Percentiles rank a stretch among this genome's conserved stretches.
These are phyloP conservation scores for Tricholoma matsutake DNA, from an alignment of 768 basidiomycete species.

Conservation along the genomic window DNA sequence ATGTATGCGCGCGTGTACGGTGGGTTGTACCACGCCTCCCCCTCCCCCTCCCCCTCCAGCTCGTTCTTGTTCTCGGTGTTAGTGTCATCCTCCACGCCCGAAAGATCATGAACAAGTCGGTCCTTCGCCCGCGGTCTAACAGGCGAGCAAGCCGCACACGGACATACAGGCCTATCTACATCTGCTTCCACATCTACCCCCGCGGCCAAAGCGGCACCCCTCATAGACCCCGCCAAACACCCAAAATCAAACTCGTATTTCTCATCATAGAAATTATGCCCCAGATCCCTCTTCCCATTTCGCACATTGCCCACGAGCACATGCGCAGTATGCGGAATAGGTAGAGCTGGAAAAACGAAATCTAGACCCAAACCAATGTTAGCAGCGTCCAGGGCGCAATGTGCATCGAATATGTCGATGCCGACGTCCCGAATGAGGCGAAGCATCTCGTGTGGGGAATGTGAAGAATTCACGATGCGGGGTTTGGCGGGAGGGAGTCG, in stretches of 20 bases:
- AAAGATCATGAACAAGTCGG: slow-evolving; percentile 45
- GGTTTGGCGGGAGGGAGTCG: slow-evolving; percentile 54
- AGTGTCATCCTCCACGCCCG: slow-evolving; percentile 12
- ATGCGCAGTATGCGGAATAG: background rate
- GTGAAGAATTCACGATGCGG: slow-evolving; percentile 54
- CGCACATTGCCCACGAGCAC: slow-evolving; percentile 2
- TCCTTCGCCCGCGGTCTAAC: slow-evolving; percentile 30
- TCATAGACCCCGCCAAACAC: slow-evolving; percentile 42
- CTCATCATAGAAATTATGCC: slow-evolving; percentile 69
- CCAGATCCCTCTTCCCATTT: slow-evolving; percentile 43
- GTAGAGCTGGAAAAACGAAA: slow-evolving; percentile 58
- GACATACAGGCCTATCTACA: slow-evolving; percentile 32
- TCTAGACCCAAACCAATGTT: slow-evolving; percentile 74
- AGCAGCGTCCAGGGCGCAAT: slow-evolving; percentile 69
- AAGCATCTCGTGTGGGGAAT: slow-evolving; percentile 76
- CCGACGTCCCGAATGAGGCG: slow-evolving; percentile 61
- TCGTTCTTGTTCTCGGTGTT: background rate
- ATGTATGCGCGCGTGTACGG: slow-evolving; percentile 61
- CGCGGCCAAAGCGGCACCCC: slow-evolving; percentile 18
- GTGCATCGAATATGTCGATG: slow-evolving; percentile 71
- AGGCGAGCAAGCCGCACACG: slow-evolving; percentile 58
- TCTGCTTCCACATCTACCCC: background rate
- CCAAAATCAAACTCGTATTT: slow-evolving; percentile 61
- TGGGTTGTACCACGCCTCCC: slow-evolving; percentile 18
- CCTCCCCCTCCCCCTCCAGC: background rate